phyloP scores from a whole-genome alignment of 192 early-diverging fungal species.

The Diversispora epigaea region DNA sequence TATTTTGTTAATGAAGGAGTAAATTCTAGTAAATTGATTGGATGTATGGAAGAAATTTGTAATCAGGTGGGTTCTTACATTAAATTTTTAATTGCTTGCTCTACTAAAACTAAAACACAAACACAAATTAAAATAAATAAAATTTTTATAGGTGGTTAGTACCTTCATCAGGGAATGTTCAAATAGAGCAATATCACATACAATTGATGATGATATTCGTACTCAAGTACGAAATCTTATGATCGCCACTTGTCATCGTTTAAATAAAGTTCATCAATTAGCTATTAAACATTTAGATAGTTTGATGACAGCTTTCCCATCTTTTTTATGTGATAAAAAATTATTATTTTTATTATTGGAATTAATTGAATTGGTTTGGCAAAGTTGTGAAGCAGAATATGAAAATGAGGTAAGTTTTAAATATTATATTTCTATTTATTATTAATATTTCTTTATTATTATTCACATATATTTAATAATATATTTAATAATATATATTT shows the following conservation, averaged over 20 bases:
- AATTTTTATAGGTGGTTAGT: constrained; percentile 43
- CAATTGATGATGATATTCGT: constrained; percentile 50
- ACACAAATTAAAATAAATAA: too few species aligned
- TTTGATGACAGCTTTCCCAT: constrained; percentile 67
- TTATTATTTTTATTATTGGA: constrained; percentile 76
- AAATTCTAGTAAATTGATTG: constrained; percentile 69
- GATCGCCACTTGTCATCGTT: constrained; percentile 66
- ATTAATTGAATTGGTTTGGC: constrained; percentile 78
- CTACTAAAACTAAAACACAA: too few species aligned
- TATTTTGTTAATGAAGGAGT: constrained; percentile 90
- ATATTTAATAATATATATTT: neutral
- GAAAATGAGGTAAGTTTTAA: constrained; percentile 56
- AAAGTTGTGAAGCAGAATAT: constrained; percentile 73
- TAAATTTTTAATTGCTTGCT: neutral
- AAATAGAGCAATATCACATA: constrained; percentile 49
- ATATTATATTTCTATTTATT: neutral
- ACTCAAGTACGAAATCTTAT: constrained; percentile 63
- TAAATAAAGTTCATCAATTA: constrained; percentile 66
- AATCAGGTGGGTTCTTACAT: constrained; percentile 46
- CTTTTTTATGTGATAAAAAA: constrained; percentile 73
- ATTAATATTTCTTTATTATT: constrained; percentile 12
- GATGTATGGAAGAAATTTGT: constrained; percentile 75
- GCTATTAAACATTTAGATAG: constrained; percentile 62
- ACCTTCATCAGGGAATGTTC: constrained; percentile 55
- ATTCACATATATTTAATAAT: constrained; percentile 2